Conservation (phyloP, 2,329 filamentous ascomycete species). For the Aspergillus quadrilineatus region DNA sequence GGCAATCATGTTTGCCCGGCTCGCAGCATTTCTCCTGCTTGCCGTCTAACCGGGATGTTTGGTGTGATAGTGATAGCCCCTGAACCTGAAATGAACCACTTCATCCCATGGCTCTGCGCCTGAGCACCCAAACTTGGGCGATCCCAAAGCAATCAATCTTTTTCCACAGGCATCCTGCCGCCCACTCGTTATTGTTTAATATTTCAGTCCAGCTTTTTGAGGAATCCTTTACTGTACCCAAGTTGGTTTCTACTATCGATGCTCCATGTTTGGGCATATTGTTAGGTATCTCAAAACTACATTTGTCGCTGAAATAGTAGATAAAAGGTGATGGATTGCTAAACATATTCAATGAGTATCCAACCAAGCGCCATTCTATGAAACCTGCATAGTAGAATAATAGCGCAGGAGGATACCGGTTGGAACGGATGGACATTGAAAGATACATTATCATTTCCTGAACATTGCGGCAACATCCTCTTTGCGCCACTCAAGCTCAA, state of each 20-base stretch:
- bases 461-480: conserved; percentile 47
- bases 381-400: conserved; percentile 13
- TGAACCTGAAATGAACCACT: conserved; percentile 5
- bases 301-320: not conserved
- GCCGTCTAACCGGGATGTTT: not conserved
- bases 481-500: conserved; percentile 50
- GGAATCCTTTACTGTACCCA: no score
- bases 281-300: not conserved
- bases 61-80: not conserved
- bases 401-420: conserved; percentile 10
- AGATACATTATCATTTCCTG: conserved; percentile 31
- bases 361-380: conserved; percentile 16
- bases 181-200: not conserved
- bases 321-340: not conserved
- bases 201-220: no score
- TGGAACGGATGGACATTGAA: conserved; percentile 11
- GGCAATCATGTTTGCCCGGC: not conserved
- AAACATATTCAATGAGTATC: conserved; percentile 5
- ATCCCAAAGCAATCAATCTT: conserved; percentile 4
- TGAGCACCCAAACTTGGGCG: not conserved
- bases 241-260: not conserved
- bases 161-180: not conserved
- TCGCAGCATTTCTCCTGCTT: not conserved
- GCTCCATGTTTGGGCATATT: not conserved
- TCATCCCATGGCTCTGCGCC: conserved; percentile 4